Evolutionary conservation across 805 yeast species (phyloP).

Genomic region (Metschnikowia orientalis): DNA sequence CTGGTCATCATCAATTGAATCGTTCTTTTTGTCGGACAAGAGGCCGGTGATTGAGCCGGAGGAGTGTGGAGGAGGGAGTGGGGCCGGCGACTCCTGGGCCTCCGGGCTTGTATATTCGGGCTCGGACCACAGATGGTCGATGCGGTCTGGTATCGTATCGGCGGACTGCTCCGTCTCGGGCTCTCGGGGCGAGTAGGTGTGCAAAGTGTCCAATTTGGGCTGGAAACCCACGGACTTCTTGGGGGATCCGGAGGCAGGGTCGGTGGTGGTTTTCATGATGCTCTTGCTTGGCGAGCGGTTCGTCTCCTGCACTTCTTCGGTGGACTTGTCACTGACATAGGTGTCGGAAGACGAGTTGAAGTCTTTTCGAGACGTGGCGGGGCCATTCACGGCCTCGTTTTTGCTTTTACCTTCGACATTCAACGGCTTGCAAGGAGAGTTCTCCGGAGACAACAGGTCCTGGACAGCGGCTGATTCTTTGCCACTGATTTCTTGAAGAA

Average conservation of each 20-base stretch:
- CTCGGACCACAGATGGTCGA: too few relatives aligned
- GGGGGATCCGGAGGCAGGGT: conserved; percentile 26
- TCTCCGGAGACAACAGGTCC: conserved; percentile 16
- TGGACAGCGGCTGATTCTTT: background rate
- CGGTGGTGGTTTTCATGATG: conserved; percentile 27
- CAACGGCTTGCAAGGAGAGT: conserved; percentile 33
- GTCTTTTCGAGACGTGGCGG: conserved; percentile 20
- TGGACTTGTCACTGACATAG: conserved; percentile 31
- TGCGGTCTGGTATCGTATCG: too few relatives aligned
- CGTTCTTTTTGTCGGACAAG: conserved; percentile 2
- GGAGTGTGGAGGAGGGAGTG: conserved; percentile 19
- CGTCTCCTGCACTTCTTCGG: conserved; percentile 1
- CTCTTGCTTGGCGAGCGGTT: conserved; percentile 34
- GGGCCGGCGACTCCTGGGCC: conserved; percentile 12
- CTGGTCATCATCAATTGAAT: conserved; percentile 19
- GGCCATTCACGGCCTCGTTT: conserved; percentile 4
- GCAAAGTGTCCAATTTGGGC: conserved; percentile 14
- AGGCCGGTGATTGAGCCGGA: conserved; percentile 18
- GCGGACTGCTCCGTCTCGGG: background rate
- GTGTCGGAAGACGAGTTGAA: conserved; percentile 41
- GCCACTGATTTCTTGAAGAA: conserved; percentile 25
- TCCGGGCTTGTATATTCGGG: background rate
- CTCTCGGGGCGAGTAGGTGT: conserved; percentile 9
- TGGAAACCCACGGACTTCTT: conserved; percentile 36
- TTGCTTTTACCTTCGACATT: conserved; percentile 11